Evolutionary conservation across 169 alveolate species (phyloP).

Genomic region (Cryptosporidium bovis): DNA sequence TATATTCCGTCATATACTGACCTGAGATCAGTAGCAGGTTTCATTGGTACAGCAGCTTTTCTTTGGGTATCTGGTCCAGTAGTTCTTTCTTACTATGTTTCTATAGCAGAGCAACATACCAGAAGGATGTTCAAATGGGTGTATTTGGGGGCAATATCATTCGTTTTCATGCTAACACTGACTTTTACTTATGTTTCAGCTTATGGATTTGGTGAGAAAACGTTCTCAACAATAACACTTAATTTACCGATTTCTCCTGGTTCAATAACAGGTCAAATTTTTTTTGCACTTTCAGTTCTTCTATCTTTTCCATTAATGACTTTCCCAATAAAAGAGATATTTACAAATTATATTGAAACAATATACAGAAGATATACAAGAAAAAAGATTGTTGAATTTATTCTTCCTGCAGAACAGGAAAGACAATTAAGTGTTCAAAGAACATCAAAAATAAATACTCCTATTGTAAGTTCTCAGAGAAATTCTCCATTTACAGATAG

Average conservation of each 20-base stretch:
- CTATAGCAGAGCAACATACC: slow-evolving; percentile 36
- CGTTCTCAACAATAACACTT: slow-evolving; percentile 39
- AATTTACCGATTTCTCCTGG: slow-evolving; percentile 51
- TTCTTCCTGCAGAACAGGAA: slow-evolving; percentile 31
- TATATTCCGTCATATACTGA: slow-evolving; percentile 7
- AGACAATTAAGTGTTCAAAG: slow-evolving; percentile 12
- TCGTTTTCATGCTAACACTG: slow-evolving; percentile 1
- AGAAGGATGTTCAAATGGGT: slow-evolving; percentile 30
- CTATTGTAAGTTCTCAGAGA: not conserved
- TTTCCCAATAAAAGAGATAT: slow-evolving; percentile 50
- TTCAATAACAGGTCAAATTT: slow-evolving; percentile 48
- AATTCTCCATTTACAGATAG: slow-evolving; percentile 17
- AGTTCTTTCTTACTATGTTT: slow-evolving; percentile 55
- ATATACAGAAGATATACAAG: slow-evolving; percentile 8
- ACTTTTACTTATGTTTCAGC: slow-evolving; percentile 51
- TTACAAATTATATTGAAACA: slow-evolving; percentile 33
- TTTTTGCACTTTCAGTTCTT: slow-evolving; percentile 33
- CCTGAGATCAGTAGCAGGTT: slow-evolving; percentile 45
- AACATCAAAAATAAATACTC: slow-evolving; percentile 2
- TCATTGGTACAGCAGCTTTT: slow-evolving; percentile 53
- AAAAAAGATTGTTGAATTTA: slow-evolving; percentile 38
- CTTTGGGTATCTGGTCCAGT: slow-evolving; percentile 73
- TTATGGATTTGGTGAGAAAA: slow-evolving; percentile 26
- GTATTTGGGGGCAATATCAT: slow-evolving; percentile 12
- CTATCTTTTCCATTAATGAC: slow-evolving; percentile 61